These are phyloP conservation scores for Nadsonia fulvescens DNA, from an alignment of 805 yeast genomes.

Conservation along the genomic window DNA sequence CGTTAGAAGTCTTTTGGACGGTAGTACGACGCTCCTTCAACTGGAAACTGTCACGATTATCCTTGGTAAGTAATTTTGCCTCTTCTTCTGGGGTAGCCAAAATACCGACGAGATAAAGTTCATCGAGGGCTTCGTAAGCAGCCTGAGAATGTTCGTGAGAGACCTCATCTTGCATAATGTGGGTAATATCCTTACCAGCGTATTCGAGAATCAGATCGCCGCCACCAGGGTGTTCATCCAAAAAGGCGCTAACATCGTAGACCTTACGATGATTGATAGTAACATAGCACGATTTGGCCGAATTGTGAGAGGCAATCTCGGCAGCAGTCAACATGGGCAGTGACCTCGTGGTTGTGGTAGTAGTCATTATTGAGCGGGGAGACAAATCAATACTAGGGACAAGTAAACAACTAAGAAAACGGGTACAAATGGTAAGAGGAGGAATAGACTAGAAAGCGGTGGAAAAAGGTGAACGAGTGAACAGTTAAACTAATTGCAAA, in stretches of 20 bases:
- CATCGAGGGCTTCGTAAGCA: slow-evolving; percentile 76
- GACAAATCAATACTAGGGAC: too few species aligned
- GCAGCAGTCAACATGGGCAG: slow-evolving; percentile 4
- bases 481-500: too few species aligned
- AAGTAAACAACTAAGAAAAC: too few species aligned
- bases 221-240: slow-evolving; percentile 63
- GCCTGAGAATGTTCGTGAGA: slow-evolving; percentile 69
- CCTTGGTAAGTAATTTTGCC: slow-evolving; percentile 44
- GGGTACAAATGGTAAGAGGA: too few species aligned
- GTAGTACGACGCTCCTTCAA: slow-evolving; percentile 21
- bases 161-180: slow-evolving; percentile 52
- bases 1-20: too few species aligned
- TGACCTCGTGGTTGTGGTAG: slow-evolving; percentile 3
- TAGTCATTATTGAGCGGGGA: too few species aligned
- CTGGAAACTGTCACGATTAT: slow-evolving; percentile 25
- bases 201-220: slow-evolving; percentile 30
- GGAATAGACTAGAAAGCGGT: too few species aligned
- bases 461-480: too few species aligned
- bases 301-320: slow-evolving; percentile 5
- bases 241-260: slow-evolving; percentile 61
- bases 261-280: slow-evolving; percentile 62
- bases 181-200: slow-evolving; percentile 30
- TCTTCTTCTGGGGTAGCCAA: slow-evolving; percentile 72
- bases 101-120: slow-evolving; percentile 61
- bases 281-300: slow-evolving; percentile 21